These are phyloP conservation scores for Barnettozyma californica DNA, from an alignment of 805 yeast species.

Conservation along the genomic window DNA sequence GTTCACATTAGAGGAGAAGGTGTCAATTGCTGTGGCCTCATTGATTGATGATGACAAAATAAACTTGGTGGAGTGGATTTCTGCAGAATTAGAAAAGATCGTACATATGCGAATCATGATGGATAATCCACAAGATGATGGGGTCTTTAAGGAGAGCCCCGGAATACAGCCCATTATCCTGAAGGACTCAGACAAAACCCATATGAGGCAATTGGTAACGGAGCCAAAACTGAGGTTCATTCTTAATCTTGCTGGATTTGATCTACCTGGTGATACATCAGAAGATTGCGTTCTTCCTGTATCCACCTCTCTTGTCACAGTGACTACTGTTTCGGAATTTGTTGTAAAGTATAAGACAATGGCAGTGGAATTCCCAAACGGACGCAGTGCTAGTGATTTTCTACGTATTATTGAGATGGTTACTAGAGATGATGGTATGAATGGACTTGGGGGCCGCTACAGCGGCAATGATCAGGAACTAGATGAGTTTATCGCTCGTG, in stretches of 20 bases:
- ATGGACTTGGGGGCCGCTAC: slow-evolving; percentile 27
- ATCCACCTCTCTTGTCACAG: slow-evolving; percentile 25
- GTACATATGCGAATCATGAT: slow-evolving; percentile 4
- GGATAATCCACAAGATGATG: slow-evolving; percentile 3
- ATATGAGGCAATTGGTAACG: slow-evolving; percentile 31
- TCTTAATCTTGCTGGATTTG: slow-evolving; percentile 41
- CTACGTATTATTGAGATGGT: slow-evolving; percentile 25
- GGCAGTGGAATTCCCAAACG: slow-evolving; percentile 32
- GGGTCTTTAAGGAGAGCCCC: slow-evolving; percentile 1
- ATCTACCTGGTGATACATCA: slow-evolving; percentile 34
- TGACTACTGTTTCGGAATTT: slow-evolving; percentile 32
- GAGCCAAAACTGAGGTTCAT: slow-evolving; percentile 47
- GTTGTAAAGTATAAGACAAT: slow-evolving; percentile 38
- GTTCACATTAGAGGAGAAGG: slow-evolving; percentile 39
- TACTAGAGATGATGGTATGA: slow-evolving; percentile 30
- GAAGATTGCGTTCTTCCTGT: slow-evolving; percentile 37
- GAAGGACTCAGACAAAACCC: slow-evolving; percentile 17
- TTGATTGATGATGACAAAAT: slow-evolving; percentile 40
- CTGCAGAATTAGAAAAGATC: slow-evolving; percentile 32
- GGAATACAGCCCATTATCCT: slow-evolving; percentile 14
- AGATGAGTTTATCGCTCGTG: slow-evolving; percentile 25
- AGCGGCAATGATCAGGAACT: slow-evolving; percentile 33
- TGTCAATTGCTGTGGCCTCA: slow-evolving; percentile 46
- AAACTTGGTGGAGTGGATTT: slow-evolving; percentile 39
- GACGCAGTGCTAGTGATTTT: slow-evolving; percentile 30